Base-by-base conservation (phyloP, 768 basidiomycete genomes). In the Leccinellum albellum region DNA sequence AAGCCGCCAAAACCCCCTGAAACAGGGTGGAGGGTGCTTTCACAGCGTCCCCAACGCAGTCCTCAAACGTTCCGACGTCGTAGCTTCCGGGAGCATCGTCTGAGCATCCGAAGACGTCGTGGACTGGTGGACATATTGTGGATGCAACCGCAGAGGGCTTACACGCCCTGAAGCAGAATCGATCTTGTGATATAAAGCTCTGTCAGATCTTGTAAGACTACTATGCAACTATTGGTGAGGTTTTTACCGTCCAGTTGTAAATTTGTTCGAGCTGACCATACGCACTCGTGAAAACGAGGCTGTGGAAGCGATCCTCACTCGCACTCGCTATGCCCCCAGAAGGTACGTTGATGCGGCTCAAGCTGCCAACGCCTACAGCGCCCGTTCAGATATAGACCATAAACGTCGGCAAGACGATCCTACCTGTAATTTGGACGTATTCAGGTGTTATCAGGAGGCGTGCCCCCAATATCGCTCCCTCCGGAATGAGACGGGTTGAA, bases 101-200 rank as follows among this genome's bases (percentile, higher is more conserved):
- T 5, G 35, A 69, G 64, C 88, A 82, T 14, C 84, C 85, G 74
- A 83, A 76, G 24, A 74, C 55, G 52, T 81, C 78, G 66, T 78
- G 76, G 60, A 87, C 83, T 61, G 85, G 85, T 62, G 88, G 76
- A 67, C 87, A 90, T 62, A 77, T 73, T 3, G 65, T 69, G 1
- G 83, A 79, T 2, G 85, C 82, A 23, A 70, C 72, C 1, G 74
- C 75, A 33, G 70, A 70, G 24, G 81, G 79, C 54, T 82, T 82
- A 70, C 87, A 89, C 15, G 81, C 86, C 46, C 88, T 83, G 75
- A 89, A 81, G 74, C 88, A 91, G 73, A 89, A 91, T 60, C 81
- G 70, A 47, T 75, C 66, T 59, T 74, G 75, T 5, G 81, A 78
- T 54, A 90, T 76, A 64, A 86, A 88, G 70, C 86, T 84, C 84